Base-by-base conservation (phyloP, 2,329 filamentous ascomycete species). In the Clonostachys rosea region DNA sequence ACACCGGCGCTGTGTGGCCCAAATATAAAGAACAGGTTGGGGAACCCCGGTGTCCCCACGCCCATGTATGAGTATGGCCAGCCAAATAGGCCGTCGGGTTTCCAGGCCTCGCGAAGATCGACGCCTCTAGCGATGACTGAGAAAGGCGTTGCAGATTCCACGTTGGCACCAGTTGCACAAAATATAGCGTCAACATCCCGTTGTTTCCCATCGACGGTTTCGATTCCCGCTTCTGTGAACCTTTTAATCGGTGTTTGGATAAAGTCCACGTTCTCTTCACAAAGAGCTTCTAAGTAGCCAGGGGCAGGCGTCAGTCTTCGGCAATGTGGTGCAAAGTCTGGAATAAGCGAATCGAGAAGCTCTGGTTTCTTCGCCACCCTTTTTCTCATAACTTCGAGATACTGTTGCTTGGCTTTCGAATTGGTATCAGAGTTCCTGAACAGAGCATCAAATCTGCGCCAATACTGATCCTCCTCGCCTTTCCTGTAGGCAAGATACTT, bases 401-500 rank as follows among this genome's bases (percentile, higher is more conserved):
- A 59, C 39, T 76, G 57, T 7, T 64, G 62, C 47, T 71, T 67
- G 39, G 71, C 57, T 52, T 69, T 70, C 6, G 68, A 65, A 40
- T 65, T 61, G 1, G 68, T 69, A 1, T 69, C 70, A 0, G 69
- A 37, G 12, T 40, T 36, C n/a, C 12, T 18, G 14, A 40, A 30
- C 13, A 12, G 16, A 18, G 30, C 34, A 16, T 12, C 42, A 11
- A n/a, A 44, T n/a, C 18, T 34, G 8, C 78, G 68, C 72, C 83
- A 89, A 61, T 84, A 89, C 43, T 77, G 78, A 17, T 75, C 63
- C 52, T 85, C 80, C 5, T 81, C 59, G 4, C 67, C 65, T 51
- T 81, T 84, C 84, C 82, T 72, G 57, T 79, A 85, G 13, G 61
- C 59, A 5, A 86, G 64, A 55, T 89, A 90, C 3, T 89, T 67